phyloP scores from a whole-genome alignment of 345 rosid species.

The Xanthoceras sorbifolium region DNA sequence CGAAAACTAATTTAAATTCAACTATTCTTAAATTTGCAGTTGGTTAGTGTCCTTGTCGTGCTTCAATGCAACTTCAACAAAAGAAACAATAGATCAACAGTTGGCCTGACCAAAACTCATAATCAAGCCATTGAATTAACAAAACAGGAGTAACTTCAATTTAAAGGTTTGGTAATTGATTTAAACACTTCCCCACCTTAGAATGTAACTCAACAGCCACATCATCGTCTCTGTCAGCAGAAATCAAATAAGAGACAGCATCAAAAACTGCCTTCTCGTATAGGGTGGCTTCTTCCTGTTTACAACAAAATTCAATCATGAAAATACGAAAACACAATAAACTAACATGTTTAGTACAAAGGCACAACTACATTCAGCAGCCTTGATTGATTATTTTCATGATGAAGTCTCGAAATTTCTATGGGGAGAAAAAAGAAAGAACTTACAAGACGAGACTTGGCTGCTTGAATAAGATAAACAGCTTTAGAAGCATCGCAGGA shows the following conservation, averaged over 20 bases:
- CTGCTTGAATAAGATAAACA: slow-evolving; percentile 46
- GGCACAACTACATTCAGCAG: not conserved
- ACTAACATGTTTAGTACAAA: not conserved
- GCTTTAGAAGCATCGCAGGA: slow-evolving; percentile 49
- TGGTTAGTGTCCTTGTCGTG: not conserved
- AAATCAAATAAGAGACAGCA: slow-evolving; percentile 52
- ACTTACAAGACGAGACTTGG: slow-evolving; percentile 59
- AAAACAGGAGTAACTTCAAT: not conserved
- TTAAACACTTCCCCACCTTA: slow-evolving; percentile 41
- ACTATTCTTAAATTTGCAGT: not conserved
- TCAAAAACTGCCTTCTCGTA: slow-evolving; percentile 78
- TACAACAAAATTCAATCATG: not conserved
- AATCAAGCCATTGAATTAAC: not conserved
- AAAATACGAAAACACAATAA: not conserved
- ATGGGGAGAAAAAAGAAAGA: not conserved
- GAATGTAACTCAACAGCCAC: slow-evolving; percentile 61
- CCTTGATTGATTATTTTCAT: not conserved
- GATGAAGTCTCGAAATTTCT: not conserved
- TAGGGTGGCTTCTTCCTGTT: slow-evolving; percentile 68
- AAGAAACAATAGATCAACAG: too few relatives aligned
- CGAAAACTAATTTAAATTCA: too few relatives aligned
- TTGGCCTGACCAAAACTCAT: not conserved
- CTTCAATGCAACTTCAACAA: not conserved
- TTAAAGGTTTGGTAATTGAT: not conserved
- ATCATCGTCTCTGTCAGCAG: slow-evolving; percentile 67